Base-by-base conservation (phyloP, 352 stramenopile species). In the Detonula confervacea region DNA sequence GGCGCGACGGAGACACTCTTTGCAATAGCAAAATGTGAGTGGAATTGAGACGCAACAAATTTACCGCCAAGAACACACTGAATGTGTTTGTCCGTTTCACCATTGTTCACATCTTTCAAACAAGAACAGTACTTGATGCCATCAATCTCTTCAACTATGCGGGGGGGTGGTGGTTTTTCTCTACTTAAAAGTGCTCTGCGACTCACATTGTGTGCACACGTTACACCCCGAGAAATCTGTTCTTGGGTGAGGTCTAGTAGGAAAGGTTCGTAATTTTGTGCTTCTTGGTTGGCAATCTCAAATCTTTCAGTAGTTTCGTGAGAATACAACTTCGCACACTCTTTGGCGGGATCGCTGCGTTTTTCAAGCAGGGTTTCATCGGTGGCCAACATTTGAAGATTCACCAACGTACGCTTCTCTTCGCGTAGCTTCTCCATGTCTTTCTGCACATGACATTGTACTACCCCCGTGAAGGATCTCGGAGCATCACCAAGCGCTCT, bases 391-490 rank as follows among this genome's bases (percentile, higher is more conserved):
- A 49, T 49, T 49, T n/a, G 39, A 18, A 49, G 39, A 49, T 49
- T 49, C 11, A 49, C 39, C 2, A 49, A 16, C 4, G 11, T 5
- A n/a, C 39, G 39, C 14, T n/a, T 42, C 12, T 61, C 52, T 61
- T 61, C 22, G 1, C 8, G 16, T 9, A 42, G n/a, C 12, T 39
- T 61, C 7, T 61, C 52, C 12, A 24, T 11, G 22, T 61, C 52
- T 27, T 61, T 61, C 4, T 39, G 20, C 1, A 61, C 30, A 39
- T 61, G 52, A 8, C 1, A 22, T n/a, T 61, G 52, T 2, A 61
- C 25, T 18, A 61, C 52, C n/a, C 52, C 52, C 2, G 30, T 35
- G 30, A 61, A 61, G 4, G 52, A 61, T 35, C 42, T 61, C 11
- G 52, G 52, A 1, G 2, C 22, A n/a, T 61, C 52, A 42, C 52